These are phyloP conservation scores for Porcisia deanei DNA, from an alignment of 208 protist genomes.

Conservation along the genomic window DNA sequence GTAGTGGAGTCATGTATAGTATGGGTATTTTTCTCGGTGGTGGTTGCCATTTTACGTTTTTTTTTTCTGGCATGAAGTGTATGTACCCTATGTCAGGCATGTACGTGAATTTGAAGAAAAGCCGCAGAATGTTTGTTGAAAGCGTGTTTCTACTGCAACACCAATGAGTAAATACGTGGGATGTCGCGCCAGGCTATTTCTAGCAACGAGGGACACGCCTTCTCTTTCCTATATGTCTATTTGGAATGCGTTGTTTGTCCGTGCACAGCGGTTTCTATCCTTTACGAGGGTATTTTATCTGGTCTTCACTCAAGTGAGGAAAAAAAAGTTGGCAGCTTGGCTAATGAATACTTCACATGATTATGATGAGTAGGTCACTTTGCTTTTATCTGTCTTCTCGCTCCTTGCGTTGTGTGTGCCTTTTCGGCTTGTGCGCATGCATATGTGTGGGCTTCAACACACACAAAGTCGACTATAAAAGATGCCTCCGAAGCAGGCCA, in stretches of 20 bases:
- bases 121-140: neutral
- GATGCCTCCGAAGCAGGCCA: conserved; percentile 28
- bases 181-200: neutral
- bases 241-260: neutral
- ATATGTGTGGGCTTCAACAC: neutral
- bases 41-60: neutral
- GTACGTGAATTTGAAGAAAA: neutral
- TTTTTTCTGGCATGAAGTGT: neutral
- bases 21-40: neutral
- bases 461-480: neutral
- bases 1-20: neutral
- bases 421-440: neutral
- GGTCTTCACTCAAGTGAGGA: too few relatives aligned
- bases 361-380: neutral
- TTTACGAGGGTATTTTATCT: neutral
- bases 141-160: neutral
- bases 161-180: neutral
- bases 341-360: neutral
- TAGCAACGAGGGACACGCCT: neutral
- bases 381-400: neutral
- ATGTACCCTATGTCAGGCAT: neutral
- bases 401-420: neutral
- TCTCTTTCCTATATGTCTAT: neutral
- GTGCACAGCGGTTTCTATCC: conserved; percentile 1
- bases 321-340: too few relatives aligned